Base-by-base conservation (phyloP, 345 rosid genomes). In the Melaleuca alternifolia region DNA sequence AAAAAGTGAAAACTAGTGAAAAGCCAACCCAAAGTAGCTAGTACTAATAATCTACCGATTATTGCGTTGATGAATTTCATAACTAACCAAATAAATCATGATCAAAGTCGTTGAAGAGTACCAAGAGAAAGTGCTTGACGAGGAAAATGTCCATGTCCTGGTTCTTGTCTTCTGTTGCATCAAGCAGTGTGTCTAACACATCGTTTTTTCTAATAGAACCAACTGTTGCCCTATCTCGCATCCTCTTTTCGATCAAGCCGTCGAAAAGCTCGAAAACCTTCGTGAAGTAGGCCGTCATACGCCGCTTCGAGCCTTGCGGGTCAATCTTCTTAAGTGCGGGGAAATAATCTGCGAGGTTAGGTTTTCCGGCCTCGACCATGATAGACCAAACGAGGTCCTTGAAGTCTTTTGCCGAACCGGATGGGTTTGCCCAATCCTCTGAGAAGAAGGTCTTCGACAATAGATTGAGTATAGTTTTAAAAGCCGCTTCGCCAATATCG, bases 341-440 rank as follows among this genome's bases (percentile, higher is more conserved):
- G 79, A 92, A 93, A 81, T 84, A 89, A 71, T 93, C 93, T 0
- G 85, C 88, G 48, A 93, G 44, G 88, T 91, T 91, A 5, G 93
- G 92, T 77, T 89, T 91, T 9, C 92, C 92, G 10, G 24, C 82
- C 50, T 88, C 90, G 24, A 23, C 87, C 89, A 77, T 85, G 33
- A 90, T 84, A 37, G n/a, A 0, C 90, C 85, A 23, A 11, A 83
- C 51, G 8, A 65, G 23, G 85, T 85, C 83, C 86, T 90, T 88
- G 14, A 91, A 84, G 83, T 89, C 90, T 48, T 51, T 65, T 0
- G 53, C 87, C 4, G 82, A 82, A 50, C 84, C 87, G 5, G 90
- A 88, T 0, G 85, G 85, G 44, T 86, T 84, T 1, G 87, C 84
- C 87, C 91, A 11, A 61, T 92, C 90, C 44, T 87, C 12, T 1